A percentile compares a stretch with the other conserved stretches of the same genome.
Evolutionary conservation across 1,284 basidiomycete genomes (phyloP).

Genomic region (Hypsizygus ulmarius): DNA sequence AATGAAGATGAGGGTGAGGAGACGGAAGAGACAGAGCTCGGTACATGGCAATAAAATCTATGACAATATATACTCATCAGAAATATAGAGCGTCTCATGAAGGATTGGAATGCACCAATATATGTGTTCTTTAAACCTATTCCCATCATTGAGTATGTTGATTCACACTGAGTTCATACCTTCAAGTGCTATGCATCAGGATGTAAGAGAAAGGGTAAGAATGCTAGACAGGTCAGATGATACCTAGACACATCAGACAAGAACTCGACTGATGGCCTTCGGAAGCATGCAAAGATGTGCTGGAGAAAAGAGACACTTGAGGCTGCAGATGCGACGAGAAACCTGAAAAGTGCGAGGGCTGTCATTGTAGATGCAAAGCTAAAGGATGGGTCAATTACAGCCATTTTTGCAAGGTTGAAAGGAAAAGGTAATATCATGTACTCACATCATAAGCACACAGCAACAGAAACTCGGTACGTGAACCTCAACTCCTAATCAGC

Average conservation of each 20-base stretch:
- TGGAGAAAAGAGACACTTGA: slow-evolving; percentile 32
- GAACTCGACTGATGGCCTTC: slow-evolving; percentile 33
- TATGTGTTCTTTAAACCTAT: slow-evolving; percentile 16
- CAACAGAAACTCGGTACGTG: slow-evolving; percentile 22
- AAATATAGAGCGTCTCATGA: slow-evolving; percentile 1
- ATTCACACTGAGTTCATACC: slow-evolving; percentile 3
- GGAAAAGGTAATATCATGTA: slow-evolving; percentile 25
- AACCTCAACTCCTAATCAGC: not conserved
- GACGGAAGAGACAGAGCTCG: not conserved
- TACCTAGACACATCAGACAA: slow-evolving; percentile 25
- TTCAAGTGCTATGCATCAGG: slow-evolving; percentile 14
- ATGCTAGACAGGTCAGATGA: slow-evolving; percentile 16
- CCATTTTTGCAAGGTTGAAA: slow-evolving; percentile 20
- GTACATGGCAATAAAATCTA: not conserved
- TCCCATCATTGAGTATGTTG: slow-evolving; percentile 8
- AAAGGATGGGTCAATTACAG: slow-evolving; percentile 22
- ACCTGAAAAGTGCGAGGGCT: slow-evolving; percentile 15
- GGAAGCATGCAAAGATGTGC: slow-evolving; percentile 31
- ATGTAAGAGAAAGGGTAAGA: slow-evolving; percentile 19
- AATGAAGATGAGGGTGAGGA: slow-evolving; percentile 4
- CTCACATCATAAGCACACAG: slow-evolving; percentile 23
- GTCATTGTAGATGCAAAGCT: slow-evolving; percentile 8
- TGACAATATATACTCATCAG: not conserved
- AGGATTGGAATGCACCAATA: slow-evolving; percentile 14
- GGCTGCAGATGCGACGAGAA: slow-evolving; percentile 19